phyloP scores from a whole-genome alignment of 345 rosid species.

The Eutrema yunnanense region DNA sequence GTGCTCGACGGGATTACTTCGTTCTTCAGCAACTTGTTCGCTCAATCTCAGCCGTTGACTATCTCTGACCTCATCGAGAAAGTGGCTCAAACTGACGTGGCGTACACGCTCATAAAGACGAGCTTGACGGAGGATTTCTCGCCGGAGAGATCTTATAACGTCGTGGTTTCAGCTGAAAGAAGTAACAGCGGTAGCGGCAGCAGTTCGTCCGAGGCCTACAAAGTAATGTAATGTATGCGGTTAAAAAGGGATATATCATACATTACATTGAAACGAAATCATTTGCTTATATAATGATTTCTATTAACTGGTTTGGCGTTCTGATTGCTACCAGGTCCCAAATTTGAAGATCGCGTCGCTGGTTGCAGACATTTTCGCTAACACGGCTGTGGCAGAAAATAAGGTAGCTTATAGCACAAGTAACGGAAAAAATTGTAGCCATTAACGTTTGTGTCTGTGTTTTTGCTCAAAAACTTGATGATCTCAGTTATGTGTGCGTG shows the following conservation, averaged over 20 bases:
- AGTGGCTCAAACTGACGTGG: slow-evolving; percentile 59
- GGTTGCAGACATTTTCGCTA: slow-evolving; percentile 81
- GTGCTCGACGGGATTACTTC: slow-evolving; percentile 74
- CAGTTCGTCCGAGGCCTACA: slow-evolving; percentile 44
- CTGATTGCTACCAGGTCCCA: slow-evolving; percentile 46
- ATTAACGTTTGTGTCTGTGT: not conserved
- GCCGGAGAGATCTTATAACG: slow-evolving; percentile 72
- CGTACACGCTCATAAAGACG: slow-evolving; percentile 76
- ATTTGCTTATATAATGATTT: not conserved
- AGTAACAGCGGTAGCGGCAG: slow-evolving; percentile 42
- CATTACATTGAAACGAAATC: slow-evolving; percentile 9
- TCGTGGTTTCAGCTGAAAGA: slow-evolving; percentile 77
- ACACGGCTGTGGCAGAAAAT: slow-evolving; percentile 84
- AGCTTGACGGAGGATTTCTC: slow-evolving; percentile 73
- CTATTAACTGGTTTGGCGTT: slow-evolving; percentile 6
- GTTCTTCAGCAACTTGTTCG: slow-evolving; percentile 71
- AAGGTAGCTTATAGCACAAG: slow-evolving; percentile 46
- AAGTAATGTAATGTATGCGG: slow-evolving; percentile 99
- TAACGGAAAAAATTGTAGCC: not conserved
- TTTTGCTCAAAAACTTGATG: not conserved
- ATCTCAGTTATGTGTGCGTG: not conserved
- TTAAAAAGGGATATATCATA: slow-evolving; percentile 17
- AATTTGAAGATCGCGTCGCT: slow-evolving; percentile 67
- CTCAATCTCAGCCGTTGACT: slow-evolving; percentile 50
- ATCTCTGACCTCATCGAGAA: slow-evolving; percentile 60